These are phyloP conservation scores for Globisporangium middletonii DNA, from an alignment of 352 stramenopile species.

Conservation along the genomic window DNA sequence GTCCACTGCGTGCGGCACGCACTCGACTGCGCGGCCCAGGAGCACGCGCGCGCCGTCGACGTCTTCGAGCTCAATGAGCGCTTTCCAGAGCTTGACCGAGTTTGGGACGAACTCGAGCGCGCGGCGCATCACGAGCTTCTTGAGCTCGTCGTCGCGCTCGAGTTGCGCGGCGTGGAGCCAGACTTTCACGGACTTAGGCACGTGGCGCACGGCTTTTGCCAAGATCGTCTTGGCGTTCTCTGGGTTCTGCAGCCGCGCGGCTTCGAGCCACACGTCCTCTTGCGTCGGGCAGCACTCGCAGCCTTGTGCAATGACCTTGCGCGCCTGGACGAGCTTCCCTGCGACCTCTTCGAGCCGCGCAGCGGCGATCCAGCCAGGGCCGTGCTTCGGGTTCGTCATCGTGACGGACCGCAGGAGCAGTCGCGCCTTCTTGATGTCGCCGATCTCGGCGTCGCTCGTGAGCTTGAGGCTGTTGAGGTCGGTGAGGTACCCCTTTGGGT, in stretches of 20 bases:
- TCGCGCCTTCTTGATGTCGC: slow-evolving; percentile 98
- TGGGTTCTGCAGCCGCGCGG: slow-evolving; percentile 91
- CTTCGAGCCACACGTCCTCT: slow-evolving; percentile 99
- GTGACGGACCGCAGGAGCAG: slow-evolving; percentile 95
- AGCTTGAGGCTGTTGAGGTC: slow-evolving; percentile 94
- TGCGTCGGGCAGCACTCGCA: slow-evolving; percentile 94
- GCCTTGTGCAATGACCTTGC: slow-evolving; percentile 97
- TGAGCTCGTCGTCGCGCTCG: slow-evolving; percentile 84
- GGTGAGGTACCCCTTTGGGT: slow-evolving; percentile 98
- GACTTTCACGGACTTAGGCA: slow-evolving; percentile 94
- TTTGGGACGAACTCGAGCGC: slow-evolving; percentile 96
- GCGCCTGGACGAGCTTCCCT: slow-evolving; percentile 93
- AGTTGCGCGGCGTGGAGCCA: slow-evolving; percentile 95
- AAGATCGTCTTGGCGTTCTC: slow-evolving; percentile 97
- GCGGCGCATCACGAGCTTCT: slow-evolving; percentile 88
- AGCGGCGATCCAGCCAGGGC: slow-evolving; percentile 97
- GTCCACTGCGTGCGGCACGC: slow-evolving; percentile 95
- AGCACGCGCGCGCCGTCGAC: slow-evolving; percentile 94
- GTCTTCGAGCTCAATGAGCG: slow-evolving; percentile 97
- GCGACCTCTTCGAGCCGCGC: slow-evolving; percentile 97
- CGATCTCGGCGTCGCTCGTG: slow-evolving; percentile 92
- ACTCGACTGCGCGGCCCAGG: slow-evolving; percentile 96
- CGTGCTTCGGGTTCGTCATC: slow-evolving; percentile 98
- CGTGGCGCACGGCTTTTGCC: slow-evolving; percentile 90
- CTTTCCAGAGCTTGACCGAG: slow-evolving; percentile 98